Percentiles rank a stretch among this genome's conserved stretches.
phyloP scores from a whole-genome alignment of 2,329 filamentous ascomycete genomes.

The Fusarium coicis region DNA sequence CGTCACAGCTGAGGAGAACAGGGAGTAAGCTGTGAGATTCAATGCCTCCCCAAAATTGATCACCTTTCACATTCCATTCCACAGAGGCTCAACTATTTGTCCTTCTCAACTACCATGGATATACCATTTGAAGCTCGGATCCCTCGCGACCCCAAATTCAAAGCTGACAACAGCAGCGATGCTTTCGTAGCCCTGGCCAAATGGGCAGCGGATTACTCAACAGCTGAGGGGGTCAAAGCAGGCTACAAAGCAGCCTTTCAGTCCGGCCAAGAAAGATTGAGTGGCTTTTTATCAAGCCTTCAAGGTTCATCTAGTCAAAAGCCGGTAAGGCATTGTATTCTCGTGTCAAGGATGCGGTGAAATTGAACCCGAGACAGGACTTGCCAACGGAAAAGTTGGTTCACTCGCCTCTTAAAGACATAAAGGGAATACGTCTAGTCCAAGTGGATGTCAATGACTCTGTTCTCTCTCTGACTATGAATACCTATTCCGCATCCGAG shows the following conservation, averaged over 20 bases:
- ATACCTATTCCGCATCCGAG: background rate
- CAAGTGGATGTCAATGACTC: background rate
- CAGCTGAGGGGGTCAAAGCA: constrained; percentile 18
- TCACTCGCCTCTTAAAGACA: background rate
- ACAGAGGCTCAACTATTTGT: background rate
- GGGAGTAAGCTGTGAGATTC: background rate
- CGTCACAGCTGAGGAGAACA: background rate
- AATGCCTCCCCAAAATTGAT: background rate
- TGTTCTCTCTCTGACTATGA: background rate
- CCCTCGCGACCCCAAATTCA: constrained; percentile 9
- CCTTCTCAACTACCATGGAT: background rate
- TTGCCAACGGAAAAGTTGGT: background rate
- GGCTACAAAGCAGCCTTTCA: background rate
- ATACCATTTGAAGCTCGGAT: constrained; percentile 18
- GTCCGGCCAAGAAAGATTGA: constrained; percentile 1
- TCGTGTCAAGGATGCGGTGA: too few species aligned
- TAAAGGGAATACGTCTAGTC: background rate
- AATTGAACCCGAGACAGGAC: background rate
- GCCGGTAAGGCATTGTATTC: background rate
- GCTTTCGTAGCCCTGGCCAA: background rate
- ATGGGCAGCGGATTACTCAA: constrained; percentile 10
- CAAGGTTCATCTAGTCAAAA: background rate
- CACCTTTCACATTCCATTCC: background rate
- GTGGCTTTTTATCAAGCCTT: background rate
- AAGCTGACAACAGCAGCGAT: background rate